Evolutionary conservation across 2,329 filamentous ascomycete genomes (phyloP).

Genomic region (Aspergillus transmontanensis): DNA sequence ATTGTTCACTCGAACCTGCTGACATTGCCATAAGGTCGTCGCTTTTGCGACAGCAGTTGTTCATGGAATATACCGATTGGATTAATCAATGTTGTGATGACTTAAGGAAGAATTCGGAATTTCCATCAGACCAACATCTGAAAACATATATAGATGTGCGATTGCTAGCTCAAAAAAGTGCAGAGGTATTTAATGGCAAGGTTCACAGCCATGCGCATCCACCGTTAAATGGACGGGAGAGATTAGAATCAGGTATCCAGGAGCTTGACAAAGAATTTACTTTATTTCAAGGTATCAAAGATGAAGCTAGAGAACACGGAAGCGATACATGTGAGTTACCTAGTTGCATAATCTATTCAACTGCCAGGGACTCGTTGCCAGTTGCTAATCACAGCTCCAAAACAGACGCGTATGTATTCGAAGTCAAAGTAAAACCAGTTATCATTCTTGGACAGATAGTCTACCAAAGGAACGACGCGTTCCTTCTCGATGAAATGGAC

Average conservation of each 20-base stretch:
- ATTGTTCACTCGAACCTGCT: neutral
- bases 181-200: neutral
- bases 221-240: neutral
- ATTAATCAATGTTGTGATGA: slow-evolving; percentile 10
- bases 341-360: neutral
- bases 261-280: neutral
- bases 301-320: neutral
- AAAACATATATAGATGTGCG: slow-evolving; percentile 6
- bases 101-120: slow-evolving; percentile 7
- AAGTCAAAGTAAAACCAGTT: slow-evolving; percentile 4
- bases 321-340: slow-evolving; percentile 4
- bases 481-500: slow-evolving; percentile 5
- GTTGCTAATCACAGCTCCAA: neutral
- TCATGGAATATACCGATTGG: slow-evolving; percentile 15
- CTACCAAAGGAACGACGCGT: neutral
- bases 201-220: neutral
- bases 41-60: slow-evolving; percentile 13
- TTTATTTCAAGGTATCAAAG: neutral
- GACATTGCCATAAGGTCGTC: slow-evolving; percentile 6
- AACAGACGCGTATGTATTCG: slow-evolving; percentile 9
- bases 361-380: neutral
- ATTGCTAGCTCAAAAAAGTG: neutral
- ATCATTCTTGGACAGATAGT: slow-evolving; percentile 14
- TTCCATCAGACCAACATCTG: slow-evolving; percentile 11
- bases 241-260: neutral